phyloP scores from a whole-genome alignment of 768 basidiomycete species.

The Dentipellis sp. region DNA sequence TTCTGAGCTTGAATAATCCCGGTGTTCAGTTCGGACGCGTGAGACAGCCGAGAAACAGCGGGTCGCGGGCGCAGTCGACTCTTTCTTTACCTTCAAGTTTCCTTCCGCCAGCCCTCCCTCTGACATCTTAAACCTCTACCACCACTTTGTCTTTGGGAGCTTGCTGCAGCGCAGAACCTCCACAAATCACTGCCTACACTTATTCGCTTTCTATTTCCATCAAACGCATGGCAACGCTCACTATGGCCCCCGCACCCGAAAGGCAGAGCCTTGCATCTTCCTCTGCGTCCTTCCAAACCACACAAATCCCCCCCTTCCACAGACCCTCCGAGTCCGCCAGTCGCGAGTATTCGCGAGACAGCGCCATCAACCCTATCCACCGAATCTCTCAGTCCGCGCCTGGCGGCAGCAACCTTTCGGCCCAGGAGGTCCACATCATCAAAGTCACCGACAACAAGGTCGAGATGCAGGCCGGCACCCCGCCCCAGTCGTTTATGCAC shows the following conservation, averaged over 20 bases:
- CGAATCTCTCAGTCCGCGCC: conserved; percentile 19
- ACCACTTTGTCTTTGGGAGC: not conserved
- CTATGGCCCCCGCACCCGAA: conserved; percentile 1
- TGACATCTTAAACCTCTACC: not conserved
- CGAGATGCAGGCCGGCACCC: conserved; percentile 29
- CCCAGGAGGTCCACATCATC: conserved; percentile 45
- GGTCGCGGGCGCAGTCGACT: too few relatives aligned
- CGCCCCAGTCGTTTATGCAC: conserved; percentile 25
- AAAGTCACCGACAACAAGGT: conserved; percentile 43
- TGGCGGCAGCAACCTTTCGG: not conserved
- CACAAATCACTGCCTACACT: too few relatives aligned
- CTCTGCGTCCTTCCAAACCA: not conserved
- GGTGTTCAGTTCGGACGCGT: too few relatives aligned
- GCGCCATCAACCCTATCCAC: conserved; percentile 25
- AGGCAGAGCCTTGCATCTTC: conserved; percentile 6
- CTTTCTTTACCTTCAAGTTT: not conserved
- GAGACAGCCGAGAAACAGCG: too few relatives aligned
- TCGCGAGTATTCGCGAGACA: conserved; percentile 3
- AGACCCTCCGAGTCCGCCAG: conserved; percentile 12
- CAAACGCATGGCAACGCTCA: conserved; percentile 3
- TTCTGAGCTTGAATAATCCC: too few relatives aligned
- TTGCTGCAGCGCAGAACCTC: not conserved
- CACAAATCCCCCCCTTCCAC: conserved; percentile 6
- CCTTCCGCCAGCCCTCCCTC: not conserved
- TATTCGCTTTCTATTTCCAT: not conserved